phyloP scores from a whole-genome alignment of 176 grass and related monocot species.

The Oryza nivara region DNA sequence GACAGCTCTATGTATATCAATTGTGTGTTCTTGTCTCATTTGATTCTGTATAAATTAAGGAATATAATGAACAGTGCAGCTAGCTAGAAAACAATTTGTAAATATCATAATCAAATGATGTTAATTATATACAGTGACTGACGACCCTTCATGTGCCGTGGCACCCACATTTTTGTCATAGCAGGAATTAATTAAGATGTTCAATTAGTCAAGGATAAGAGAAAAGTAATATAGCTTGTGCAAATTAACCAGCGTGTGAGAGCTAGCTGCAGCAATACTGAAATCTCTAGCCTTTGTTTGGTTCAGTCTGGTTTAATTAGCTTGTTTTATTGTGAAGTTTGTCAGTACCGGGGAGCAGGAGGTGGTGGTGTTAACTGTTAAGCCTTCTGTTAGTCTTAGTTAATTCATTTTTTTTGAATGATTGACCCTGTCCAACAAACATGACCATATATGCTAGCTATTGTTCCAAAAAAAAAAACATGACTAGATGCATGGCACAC shows the following conservation, averaged over 20 bases:
- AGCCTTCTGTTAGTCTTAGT: not conserved
- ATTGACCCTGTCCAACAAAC: not conserved
- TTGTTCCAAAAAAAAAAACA: no score
- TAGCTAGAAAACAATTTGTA: not conserved
- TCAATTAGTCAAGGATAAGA: not conserved
- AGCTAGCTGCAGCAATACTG: not conserved
- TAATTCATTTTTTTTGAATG: not conserved
- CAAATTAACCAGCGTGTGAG: not conserved
- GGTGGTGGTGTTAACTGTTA: not conserved
- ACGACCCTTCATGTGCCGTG: not conserved
- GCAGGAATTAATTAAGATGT: not conserved
- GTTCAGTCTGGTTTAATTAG: not conserved
- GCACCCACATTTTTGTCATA: not conserved
- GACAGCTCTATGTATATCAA: not conserved
- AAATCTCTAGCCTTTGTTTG: not conserved
- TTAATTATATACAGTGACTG: not conserved
- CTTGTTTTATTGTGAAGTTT: not conserved
- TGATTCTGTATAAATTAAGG: not conserved
- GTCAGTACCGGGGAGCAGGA: not conserved
- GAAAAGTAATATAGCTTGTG: not conserved
- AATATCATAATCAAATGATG: not conserved
- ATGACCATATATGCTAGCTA: not conserved
- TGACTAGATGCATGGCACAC: not conserved
- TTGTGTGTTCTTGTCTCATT: not conserved
- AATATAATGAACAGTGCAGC: not conserved